phyloP scores from a whole-genome alignment of 2,329 filamentous ascomycete species.

The Colletotrichum theobromicola region DNA sequence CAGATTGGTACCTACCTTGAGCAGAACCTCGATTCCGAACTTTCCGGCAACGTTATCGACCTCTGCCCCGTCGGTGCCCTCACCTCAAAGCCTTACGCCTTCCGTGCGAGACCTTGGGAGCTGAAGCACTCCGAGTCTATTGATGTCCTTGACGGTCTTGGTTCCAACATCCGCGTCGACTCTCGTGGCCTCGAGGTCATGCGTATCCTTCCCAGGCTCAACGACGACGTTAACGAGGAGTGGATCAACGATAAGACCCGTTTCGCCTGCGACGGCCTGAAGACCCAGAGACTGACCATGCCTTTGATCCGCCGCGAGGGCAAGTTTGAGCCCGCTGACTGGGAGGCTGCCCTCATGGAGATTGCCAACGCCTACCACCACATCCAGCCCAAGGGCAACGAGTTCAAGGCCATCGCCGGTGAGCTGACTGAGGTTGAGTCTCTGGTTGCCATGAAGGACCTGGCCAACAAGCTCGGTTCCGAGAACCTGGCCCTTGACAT shows the following conservation, averaged over 20 bases:
- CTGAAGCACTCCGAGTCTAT: slow-evolving; percentile 95
- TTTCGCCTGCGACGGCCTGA: slow-evolving; percentile 95
- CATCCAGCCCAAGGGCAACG: slow-evolving; percentile 83
- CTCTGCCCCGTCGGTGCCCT: slow-evolving; percentile 97
- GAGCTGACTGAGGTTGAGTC: slow-evolving; percentile 92
- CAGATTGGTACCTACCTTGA: slow-evolving; percentile 99
- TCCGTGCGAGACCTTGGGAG: slow-evolving; percentile 96
- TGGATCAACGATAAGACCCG: slow-evolving; percentile 99
- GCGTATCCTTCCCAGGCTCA: slow-evolving; percentile 89
- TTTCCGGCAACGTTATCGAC: slow-evolving; percentile 97
- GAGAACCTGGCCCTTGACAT: slow-evolving; percentile 96
- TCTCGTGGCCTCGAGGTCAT: slow-evolving; percentile 94
- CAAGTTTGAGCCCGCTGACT: slow-evolving; percentile 90
- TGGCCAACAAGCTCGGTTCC: slow-evolving; percentile 94
- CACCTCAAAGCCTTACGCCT: slow-evolving; percentile 96
- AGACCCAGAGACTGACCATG: slow-evolving; percentile 93
- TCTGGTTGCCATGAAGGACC: slow-evolving; percentile 94
- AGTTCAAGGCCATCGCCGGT: slow-evolving; percentile 95
- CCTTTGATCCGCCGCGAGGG: slow-evolving; percentile 87
- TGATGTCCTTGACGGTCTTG: slow-evolving; percentile 90
- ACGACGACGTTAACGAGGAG: slow-evolving; percentile 98
- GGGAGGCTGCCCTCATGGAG: slow-evolving; percentile 93
- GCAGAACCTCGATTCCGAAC: slow-evolving; percentile 88
- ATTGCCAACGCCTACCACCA: slow-evolving; percentile 81
- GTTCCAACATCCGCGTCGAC: slow-evolving; percentile 94